phyloP scores from a whole-genome alignment of 441 rosid species.

The Bocquillonia castaneifolia region DNA sequence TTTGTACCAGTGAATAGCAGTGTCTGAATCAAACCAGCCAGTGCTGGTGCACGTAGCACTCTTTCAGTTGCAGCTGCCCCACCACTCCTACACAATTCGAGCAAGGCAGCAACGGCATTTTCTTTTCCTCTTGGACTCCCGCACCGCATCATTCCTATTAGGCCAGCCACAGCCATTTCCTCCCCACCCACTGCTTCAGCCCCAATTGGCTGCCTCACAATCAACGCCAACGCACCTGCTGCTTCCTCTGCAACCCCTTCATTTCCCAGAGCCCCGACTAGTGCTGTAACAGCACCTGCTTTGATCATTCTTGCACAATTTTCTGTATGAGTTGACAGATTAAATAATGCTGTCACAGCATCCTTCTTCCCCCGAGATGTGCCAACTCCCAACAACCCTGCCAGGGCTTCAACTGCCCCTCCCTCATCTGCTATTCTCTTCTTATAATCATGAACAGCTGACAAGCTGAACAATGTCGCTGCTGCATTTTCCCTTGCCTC shows the following conservation, averaged over 20 bases:
- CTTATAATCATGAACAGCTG: slow-evolving; percentile 84
- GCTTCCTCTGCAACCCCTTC: slow-evolving; percentile 90
- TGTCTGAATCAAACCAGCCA: slow-evolving; percentile 66
- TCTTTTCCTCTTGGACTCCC: slow-evolving; percentile 93
- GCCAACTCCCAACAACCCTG: slow-evolving; percentile 58
- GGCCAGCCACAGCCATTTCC: slow-evolving; percentile 56
- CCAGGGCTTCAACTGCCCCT: slow-evolving; percentile 68
- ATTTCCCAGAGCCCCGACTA: slow-evolving; percentile 56
- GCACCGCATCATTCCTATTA: slow-evolving; percentile 74
- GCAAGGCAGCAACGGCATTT: slow-evolving; percentile 91
- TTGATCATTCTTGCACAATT: slow-evolving; percentile 72
- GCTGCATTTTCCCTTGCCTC: slow-evolving; percentile 92
- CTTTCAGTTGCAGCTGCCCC: slow-evolving; percentile 65
- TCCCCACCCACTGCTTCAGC: slow-evolving; percentile 71
- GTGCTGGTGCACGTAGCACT: slow-evolving; percentile 72
- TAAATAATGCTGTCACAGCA: slow-evolving; percentile 82
- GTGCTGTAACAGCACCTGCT: slow-evolving; percentile 64
- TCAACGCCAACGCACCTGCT: slow-evolving; percentile 74
- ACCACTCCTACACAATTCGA: slow-evolving; percentile 76
- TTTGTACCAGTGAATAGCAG: slow-evolving; percentile 84
- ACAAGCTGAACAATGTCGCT: slow-evolving; percentile 82
- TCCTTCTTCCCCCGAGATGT: slow-evolving; percentile 86
- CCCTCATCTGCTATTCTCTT: slow-evolving; percentile 64
- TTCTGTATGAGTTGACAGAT: slow-evolving; percentile 76
- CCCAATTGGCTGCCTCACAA: slow-evolving; percentile 72